Conservation (phyloP, 768 basidiomycete genomes). For the Leccinum subgranulosum region DNA sequence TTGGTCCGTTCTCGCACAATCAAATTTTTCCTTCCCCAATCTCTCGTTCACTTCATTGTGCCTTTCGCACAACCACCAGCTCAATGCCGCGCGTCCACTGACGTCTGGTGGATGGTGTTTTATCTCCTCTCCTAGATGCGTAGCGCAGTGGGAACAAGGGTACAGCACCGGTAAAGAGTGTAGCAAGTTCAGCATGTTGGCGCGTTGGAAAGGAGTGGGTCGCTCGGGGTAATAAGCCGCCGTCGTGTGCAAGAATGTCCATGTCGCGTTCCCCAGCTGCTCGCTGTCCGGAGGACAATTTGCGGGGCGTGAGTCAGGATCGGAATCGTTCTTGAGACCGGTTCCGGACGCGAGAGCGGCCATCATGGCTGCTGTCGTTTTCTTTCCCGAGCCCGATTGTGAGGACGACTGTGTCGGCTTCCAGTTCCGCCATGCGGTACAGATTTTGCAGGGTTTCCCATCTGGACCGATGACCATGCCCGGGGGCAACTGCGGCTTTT, state of each 20-base stretch:
- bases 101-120: slow-evolving; percentile 72
- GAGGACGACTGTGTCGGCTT: slow-evolving; percentile 39
- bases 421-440: slow-evolving; percentile 77
- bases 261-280: slow-evolving; percentile 86
- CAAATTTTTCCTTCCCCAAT: slow-evolving; percentile 80
- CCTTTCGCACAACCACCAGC: slow-evolving; percentile 84
- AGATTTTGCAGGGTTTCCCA: slow-evolving; percentile 94
- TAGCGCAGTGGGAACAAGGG: slow-evolving; percentile 84
- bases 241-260: slow-evolving; percentile 95
- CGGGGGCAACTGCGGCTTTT: slow-evolving; percentile 50
- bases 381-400: slow-evolving; percentile 26
- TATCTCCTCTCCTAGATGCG: slow-evolving; percentile 75
- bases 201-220: slow-evolving; percentile 71
- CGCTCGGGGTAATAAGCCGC: slow-evolving; percentile 93
- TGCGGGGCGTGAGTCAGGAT: slow-evolving; percentile 42
- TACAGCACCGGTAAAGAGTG: slow-evolving; percentile 79
- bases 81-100: slow-evolving; percentile 61
- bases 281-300: slow-evolving; percentile 92
- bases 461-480: slow-evolving; percentile 90
- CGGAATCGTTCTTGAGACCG: slow-evolving; percentile 26
- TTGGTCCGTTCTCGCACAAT: slow-evolving; percentile 79
- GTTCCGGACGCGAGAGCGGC: slow-evolving; percentile 32
- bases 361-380: slow-evolving; percentile 34
- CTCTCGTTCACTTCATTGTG: slow-evolving; percentile 92
- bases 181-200: slow-evolving; percentile 81